Percentiles rank a stretch among this genome's conserved stretches.
phyloP scores from a whole-genome alignment of 2,329 filamentous ascomycete genomes.

The Penicillium brasilianum region DNA sequence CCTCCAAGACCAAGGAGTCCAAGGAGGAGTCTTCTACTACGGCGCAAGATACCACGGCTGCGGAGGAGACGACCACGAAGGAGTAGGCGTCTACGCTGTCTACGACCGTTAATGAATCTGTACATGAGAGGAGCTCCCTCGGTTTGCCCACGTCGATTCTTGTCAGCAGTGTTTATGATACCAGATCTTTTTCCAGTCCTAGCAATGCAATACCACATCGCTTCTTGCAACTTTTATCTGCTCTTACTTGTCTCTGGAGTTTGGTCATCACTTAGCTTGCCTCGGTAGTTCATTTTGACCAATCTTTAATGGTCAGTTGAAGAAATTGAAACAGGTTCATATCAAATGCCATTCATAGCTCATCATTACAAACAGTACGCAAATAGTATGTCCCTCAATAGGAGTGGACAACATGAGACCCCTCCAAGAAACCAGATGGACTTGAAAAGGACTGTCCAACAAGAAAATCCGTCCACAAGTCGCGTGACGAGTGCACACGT shows the following conservation, averaged over 20 bases:
- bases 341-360: slow-evolving; percentile 29
- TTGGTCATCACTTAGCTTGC: background rate
- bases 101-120: slow-evolving; percentile 28
- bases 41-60: slow-evolving; percentile 29
- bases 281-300: background rate
- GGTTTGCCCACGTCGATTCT: slow-evolving; percentile 10
- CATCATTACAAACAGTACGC: slow-evolving; percentile 29
- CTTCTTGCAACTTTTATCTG: background rate
- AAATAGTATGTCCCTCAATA: background rate
- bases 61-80: slow-evolving; percentile 29
- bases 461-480: background rate
- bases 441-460: slow-evolving; percentile 3
- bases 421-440: background rate
- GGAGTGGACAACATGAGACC: background rate
- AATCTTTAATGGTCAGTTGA: background rate
- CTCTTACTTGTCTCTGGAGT: background rate
- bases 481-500: background rate
- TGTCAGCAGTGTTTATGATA: slow-evolving; percentile 22
- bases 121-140: slow-evolving; percentile 17
- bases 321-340: background rate
- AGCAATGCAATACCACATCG: background rate
- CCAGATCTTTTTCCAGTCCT: slow-evolving; percentile 12
- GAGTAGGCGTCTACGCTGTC: slow-evolving; percentile 27
- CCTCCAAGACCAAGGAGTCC: slow-evolving; percentile 14
- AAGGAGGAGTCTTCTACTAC: slow-evolving; percentile 13